These are phyloP conservation scores for Protostelium mycophagum DNA, from an alignment of 78 protist genomes.

Conservation along the genomic window DNA sequence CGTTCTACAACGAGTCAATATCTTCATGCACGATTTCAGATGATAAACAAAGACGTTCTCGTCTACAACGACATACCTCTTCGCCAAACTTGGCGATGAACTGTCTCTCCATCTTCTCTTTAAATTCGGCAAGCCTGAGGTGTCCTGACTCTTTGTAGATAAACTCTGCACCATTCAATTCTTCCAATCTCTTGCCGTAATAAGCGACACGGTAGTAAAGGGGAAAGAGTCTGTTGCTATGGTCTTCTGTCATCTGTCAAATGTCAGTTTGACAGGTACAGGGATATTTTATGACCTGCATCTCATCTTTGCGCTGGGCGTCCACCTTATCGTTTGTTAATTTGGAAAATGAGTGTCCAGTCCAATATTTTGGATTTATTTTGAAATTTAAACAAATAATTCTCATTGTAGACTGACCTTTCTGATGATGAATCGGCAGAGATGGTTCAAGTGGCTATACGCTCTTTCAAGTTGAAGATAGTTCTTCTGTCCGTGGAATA, in stretches of 20 bases:
- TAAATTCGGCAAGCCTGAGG: conserved; percentile 30
- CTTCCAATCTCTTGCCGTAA: conserved; percentile 26
- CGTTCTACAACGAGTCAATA: conserved; percentile 7
- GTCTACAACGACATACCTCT: neutral
- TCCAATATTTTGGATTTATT: too few species aligned
- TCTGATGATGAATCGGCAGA: neutral
- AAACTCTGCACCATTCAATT: conserved; percentile 37
- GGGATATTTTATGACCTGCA: too few species aligned
- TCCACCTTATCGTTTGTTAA: too few species aligned
- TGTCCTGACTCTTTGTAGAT: conserved; percentile 44
- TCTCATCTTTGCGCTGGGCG: too few species aligned
- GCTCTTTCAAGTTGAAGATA: neutral
- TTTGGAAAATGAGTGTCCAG: too few species aligned
- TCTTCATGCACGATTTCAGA: too few species aligned
- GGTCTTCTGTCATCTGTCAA: too few species aligned
- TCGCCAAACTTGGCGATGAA: conserved; percentile 37
- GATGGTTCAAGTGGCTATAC: neutral
- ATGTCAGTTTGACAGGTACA: too few species aligned
- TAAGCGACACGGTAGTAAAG: conserved; percentile 59
- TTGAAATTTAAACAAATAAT: too few species aligned
- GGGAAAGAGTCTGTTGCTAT: conserved; percentile 22
- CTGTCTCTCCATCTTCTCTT: conserved; percentile 41
- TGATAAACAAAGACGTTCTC: neutral
- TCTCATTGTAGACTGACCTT: too few species aligned
- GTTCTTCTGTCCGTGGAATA: neutral